phyloP scores from a whole-genome alignment of 352 stramenopile species.

The Pythium volutum region DNA sequence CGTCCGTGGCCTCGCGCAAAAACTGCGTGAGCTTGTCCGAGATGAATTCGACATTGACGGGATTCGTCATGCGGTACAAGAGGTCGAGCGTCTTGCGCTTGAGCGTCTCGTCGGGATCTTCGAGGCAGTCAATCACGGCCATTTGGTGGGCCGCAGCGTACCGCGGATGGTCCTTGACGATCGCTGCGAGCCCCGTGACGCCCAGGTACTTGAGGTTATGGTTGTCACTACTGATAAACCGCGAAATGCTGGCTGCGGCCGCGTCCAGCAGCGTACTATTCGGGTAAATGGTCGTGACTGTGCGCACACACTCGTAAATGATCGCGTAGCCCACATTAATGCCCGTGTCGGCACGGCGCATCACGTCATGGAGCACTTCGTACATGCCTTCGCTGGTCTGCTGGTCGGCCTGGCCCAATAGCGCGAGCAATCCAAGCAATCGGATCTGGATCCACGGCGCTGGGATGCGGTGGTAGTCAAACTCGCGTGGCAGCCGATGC shows the following conservation, averaged over 20 bases:
- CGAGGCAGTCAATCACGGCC: conserved; percentile 99
- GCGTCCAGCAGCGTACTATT: conserved; percentile 97
- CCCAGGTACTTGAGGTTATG: conserved; percentile 99
- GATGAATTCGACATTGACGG: conserved; percentile 99
- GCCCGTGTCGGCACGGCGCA: conserved; percentile 97
- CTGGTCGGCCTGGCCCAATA: conserved; percentile 94
- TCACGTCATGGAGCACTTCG: conserved; percentile 98
- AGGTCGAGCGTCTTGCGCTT: conserved; percentile 98
- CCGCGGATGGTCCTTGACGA: conserved; percentile 95
- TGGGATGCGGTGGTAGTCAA: conserved; percentile 99
- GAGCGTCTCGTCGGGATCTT: conserved; percentile 99
- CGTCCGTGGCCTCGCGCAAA: conserved; percentile 93
- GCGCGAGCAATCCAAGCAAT: conserved; percentile 95
- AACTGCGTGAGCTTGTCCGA: conserved; percentile 98
- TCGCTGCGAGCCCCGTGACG: conserved; percentile 97
- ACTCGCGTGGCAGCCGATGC: conserved; percentile 97
- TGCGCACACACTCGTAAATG: conserved; percentile 99
- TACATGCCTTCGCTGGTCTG: conserved; percentile 98
- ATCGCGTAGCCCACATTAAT: conserved; percentile 99
- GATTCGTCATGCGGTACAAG: conserved; percentile 98
- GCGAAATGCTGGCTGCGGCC: conserved; percentile 89
- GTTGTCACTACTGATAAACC: conserved; percentile 94
- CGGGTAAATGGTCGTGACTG: conserved; percentile 99
- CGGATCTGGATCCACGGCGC: conserved; percentile 99
- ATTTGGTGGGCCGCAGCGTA: conserved; percentile 99